Conservation (phyloP, 2,329 filamentous ascomycete genomes). For the Orbilia javanica region DNA sequence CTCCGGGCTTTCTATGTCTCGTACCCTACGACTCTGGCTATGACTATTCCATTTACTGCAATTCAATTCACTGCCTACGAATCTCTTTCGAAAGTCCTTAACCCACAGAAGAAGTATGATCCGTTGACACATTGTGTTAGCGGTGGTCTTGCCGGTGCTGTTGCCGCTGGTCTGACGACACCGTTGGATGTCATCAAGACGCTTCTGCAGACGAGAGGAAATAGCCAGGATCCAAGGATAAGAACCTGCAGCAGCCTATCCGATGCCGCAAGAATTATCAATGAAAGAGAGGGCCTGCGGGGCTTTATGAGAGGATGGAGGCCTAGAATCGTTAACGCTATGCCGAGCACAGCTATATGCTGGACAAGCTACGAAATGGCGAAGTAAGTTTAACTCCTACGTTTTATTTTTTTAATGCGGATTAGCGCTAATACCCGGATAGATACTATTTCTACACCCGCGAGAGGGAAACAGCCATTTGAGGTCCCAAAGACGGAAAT, state of each 20-base stretch:
- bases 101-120: constrained; percentile 86
- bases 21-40: constrained; percentile 95
- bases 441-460: constrained; percentile 42
- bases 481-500: not conserved
- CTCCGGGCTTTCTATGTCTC: constrained; percentile 96
- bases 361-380: constrained; percentile 69
- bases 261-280: constrained; percentile 83
- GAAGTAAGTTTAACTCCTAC: constrained; percentile 60
- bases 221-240: constrained; percentile 82
- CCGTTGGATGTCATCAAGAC: constrained; percentile 99
- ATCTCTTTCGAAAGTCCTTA: constrained; percentile 93
- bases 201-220: constrained; percentile 91
- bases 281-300: constrained; percentile 82
- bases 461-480: not conserved
- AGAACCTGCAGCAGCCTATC: constrained; percentile 82
- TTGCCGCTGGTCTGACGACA: constrained; percentile 93
- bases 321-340: constrained; percentile 92
- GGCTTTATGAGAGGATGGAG: constrained; percentile 95
- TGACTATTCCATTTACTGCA: constrained; percentile 98
- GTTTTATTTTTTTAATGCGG: not conserved
- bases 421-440: not conserved
- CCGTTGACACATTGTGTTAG: constrained; percentile 93
- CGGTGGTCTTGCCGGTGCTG: constrained; percentile 89
- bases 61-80: constrained; percentile 98
- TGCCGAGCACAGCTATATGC: constrained; percentile 99